Evolutionary conservation across 2,329 filamentous ascomycete genomes (phyloP).

Genomic region (Neopestalotiopsis sp.): DNA sequence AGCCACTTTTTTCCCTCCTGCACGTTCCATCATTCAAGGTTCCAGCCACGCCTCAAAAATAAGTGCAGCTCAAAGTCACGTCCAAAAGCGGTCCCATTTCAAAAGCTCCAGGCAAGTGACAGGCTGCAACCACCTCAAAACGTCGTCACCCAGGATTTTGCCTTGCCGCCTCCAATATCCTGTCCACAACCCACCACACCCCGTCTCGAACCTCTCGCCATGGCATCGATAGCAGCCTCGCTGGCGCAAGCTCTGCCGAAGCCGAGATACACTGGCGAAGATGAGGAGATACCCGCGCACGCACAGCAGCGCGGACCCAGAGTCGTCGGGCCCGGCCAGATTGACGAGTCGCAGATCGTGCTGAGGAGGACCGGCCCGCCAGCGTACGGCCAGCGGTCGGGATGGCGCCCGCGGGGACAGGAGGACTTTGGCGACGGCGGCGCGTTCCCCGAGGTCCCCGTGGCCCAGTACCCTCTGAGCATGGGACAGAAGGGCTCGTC

Average conservation of each 20-base stretch:
- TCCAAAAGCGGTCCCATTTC: not conserved
- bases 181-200: not conserved
- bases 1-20: not conserved
- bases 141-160: no score
- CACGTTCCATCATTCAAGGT: not conserved
- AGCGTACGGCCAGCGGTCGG: constrained; percentile 81
- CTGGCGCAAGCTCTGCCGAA: constrained; percentile 83
- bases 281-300: constrained; percentile 77
- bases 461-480: constrained; percentile 94
- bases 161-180: not conserved
- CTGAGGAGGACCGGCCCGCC: constrained; percentile 82
- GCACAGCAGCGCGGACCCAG: constrained; percentile 79
- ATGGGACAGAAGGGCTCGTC: constrained; percentile 83
- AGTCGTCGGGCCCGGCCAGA: constrained; percentile 78
- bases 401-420: constrained; percentile 86
- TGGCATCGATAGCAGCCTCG: constrained; percentile 72
- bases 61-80: constrained; percentile 14
- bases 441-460: constrained; percentile 90
- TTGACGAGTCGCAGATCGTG: constrained; percentile 86
- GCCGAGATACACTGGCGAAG: constrained; percentile 88
- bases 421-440: constrained; percentile 97
- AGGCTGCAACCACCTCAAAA: not conserved
- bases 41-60: constrained; percentile 14
- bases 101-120: not conserved
- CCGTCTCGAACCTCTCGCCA: constrained; percentile 34